Conservation (phyloP, 2,329 filamentous ascomycete genomes). For the Erysiphe neolycopersici region DNA sequence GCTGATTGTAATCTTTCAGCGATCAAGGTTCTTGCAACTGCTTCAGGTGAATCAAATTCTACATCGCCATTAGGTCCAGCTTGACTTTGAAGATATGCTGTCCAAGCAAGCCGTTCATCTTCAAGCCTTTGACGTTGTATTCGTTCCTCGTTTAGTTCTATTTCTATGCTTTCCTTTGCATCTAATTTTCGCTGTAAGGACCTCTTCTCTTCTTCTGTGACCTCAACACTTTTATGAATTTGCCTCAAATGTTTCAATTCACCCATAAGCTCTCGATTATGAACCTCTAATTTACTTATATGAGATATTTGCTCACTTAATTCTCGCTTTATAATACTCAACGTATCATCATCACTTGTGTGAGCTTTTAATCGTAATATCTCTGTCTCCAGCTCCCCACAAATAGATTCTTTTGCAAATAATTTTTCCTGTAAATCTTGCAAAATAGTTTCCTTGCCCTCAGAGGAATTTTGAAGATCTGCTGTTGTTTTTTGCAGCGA, state of each 20-base stretch:
- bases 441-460: conserved; percentile 10
- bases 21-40: conserved; percentile 59
- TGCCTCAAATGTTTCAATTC: conserved; percentile 67
- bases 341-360: conserved; percentile 61
- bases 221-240: conserved; percentile 61
- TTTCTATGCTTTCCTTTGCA: conserved; percentile 44
- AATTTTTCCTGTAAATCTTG: conserved; percentile 18
- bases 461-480: conserved; percentile 21
- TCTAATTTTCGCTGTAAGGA: conserved; percentile 53
- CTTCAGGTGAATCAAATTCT: conserved; percentile 72
- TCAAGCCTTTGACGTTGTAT: conserved; percentile 69
- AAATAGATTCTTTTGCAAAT: conserved; percentile 38
- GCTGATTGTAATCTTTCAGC: conserved; percentile 59
- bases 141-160: conserved; percentile 52
- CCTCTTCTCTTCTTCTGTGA: conserved; percentile 88
- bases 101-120: conserved; percentile 70
- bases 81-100: conserved; percentile 53
- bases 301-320: conserved; percentile 80
- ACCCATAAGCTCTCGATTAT: conserved; percentile 49
- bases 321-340: conserved; percentile 65
- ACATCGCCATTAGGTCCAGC: conserved; percentile 28
- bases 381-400: conserved; percentile 55
- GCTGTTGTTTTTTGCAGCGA: conserved; percentile 27
- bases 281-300: conserved; percentile 57
- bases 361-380: conserved; percentile 64